Percentiles rank a stretch among this genome's conserved stretches.
These are phyloP conservation scores for Leccinum arenicola DNA, from an alignment of 768 basidiomycete genomes.

Conservation along the genomic window DNA sequence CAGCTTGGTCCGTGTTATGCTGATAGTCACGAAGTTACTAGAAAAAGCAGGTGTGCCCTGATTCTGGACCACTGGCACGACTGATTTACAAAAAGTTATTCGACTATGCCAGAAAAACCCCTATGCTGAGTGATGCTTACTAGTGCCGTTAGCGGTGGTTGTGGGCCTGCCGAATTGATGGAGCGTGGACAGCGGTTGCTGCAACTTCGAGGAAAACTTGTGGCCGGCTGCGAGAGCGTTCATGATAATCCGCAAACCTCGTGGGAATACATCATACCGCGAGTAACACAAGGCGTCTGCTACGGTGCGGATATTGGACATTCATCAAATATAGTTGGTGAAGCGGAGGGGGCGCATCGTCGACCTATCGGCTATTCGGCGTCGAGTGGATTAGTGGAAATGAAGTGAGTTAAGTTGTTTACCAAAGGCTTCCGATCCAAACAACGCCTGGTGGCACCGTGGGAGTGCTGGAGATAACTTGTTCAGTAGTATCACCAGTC, in stretches of 20 bases:
- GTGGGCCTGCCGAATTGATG: slow-evolving; percentile 5
- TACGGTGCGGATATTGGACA: slow-evolving; percentile 30
- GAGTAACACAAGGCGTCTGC: slow-evolving; percentile 12
- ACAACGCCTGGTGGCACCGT: slow-evolving; percentile 15
- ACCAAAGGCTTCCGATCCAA: slow-evolving; percentile 26
- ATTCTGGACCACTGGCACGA: slow-evolving; percentile 6
- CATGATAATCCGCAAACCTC: slow-evolving; percentile 16
- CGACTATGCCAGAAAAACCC: neutral
- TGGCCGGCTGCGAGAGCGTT: slow-evolving; percentile 20
- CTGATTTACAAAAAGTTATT: neutral
- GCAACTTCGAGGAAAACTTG: slow-evolving; percentile 24
- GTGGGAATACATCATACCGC: slow-evolving; percentile 10
- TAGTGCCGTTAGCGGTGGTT: slow-evolving; percentile 5
- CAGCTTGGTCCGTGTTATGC: neutral
- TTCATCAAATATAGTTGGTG: slow-evolving; percentile 10
- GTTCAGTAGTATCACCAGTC: slow-evolving; percentile 3
- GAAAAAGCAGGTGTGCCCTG: slow-evolving; percentile 1
- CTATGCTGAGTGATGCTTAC: neutral
- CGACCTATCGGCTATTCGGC: slow-evolving; percentile 22
- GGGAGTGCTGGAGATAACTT: neutral
- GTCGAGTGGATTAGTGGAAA: slow-evolving; percentile 14
- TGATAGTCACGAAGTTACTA: neutral
- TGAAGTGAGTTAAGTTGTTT: slow-evolving; percentile 22
- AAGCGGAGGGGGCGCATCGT: slow-evolving; percentile 7
- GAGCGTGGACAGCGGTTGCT: slow-evolving; percentile 2